Base-by-base conservation (phyloP, 257 asterid species). In the Solanum habrochaites region DNA sequence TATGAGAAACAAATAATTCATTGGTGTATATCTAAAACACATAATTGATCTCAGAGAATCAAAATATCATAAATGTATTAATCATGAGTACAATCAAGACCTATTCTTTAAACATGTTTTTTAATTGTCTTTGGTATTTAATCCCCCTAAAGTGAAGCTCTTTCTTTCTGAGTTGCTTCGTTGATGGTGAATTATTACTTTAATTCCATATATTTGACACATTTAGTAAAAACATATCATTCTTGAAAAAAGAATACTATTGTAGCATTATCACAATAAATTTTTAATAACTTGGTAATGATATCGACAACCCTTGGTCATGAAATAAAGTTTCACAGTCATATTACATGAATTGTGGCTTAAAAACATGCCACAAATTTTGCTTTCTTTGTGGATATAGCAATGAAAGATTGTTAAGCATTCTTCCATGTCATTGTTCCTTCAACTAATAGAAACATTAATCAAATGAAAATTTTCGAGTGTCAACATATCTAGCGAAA, bases 261-360 rank as follows among this genome's bases (percentile, higher is more conserved):
- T 56, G 0, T 20, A 56, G 25, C 21, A 56, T 56, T 0, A 11
- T 8, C 25, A 56, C 5, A 56, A 56, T 56, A 56, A 20, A 0
- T 56, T 56, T 56, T 20, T 56, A 18, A 18, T 0, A 1, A 4
- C 11, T 52, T 18, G 62, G 1, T 52, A 7, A 52, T 52, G 10
- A 0, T 18, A 23, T 52, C 62, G 4, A 52, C 4, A 52, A 52
- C 0, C n/a, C n/a, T 52, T 16, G 62, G 1, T 18, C n/a, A 0
- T 52, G 23, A 52, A 52, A 52, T 52, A 18, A 52, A 52, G n/a
- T 52, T 52, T 52, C 9, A 4, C n/a, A 52, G 7, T 0, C 62
- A 52, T 52, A 0, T 0, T 16, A 9, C 62, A 52, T 52, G 62
- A 52, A 52, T 52, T 3, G 2, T 52, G 62, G n/a, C 62, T 52